Percentiles rank a stretch among this genome's conserved stretches.
Evolutionary conservation across 768 basidiomycete genomes (phyloP).

Genomic region (Podaxis rugospora): DNA sequence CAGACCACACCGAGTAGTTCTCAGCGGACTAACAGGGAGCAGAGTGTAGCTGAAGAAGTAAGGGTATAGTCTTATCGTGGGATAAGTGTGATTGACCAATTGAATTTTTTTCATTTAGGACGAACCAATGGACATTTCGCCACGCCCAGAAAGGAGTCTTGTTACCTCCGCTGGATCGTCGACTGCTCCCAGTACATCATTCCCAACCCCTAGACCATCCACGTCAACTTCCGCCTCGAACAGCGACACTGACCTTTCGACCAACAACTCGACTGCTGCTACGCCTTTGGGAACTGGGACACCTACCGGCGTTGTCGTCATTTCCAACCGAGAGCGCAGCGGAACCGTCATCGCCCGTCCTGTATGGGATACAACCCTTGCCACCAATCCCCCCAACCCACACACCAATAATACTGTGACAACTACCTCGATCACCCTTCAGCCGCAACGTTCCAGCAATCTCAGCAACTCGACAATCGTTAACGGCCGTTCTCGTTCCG

Average conservation of each 20-base stretch:
- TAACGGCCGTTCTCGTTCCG: conserved; percentile 22
- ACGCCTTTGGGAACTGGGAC: conserved; percentile 59
- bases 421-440: conserved; percentile 15
- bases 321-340: conserved; percentile 62
- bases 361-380: conserved; percentile 11
- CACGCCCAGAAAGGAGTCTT: conserved; percentile 4
- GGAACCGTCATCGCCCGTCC: conserved; percentile 72
- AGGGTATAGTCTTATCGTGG: conserved; percentile 9
- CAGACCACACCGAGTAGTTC: background rate
- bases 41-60: conserved; percentile 3
- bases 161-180: conserved; percentile 6
- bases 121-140: conserved; percentile 27
- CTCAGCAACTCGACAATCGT: conserved; percentile 8
- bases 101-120: conserved; percentile 17
- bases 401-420: conserved; percentile 9
- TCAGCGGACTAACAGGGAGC: background rate
- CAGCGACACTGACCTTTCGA: conserved; percentile 58
- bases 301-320: conserved; percentile 57
- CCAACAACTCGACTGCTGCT: conserved; percentile 54
- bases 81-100: conserved; percentile 7
- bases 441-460: conserved; percentile 11
- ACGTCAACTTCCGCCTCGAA: conserved; percentile 30
- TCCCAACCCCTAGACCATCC: conserved; percentile 13
- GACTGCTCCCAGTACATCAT: background rate
- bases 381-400: background rate